Evolutionary conservation across 768 basidiomycete species (phyloP), one percentile per base, ranked within the genome.

Genomic region (button mushroom (Agaricus bisporus)): DNA sequence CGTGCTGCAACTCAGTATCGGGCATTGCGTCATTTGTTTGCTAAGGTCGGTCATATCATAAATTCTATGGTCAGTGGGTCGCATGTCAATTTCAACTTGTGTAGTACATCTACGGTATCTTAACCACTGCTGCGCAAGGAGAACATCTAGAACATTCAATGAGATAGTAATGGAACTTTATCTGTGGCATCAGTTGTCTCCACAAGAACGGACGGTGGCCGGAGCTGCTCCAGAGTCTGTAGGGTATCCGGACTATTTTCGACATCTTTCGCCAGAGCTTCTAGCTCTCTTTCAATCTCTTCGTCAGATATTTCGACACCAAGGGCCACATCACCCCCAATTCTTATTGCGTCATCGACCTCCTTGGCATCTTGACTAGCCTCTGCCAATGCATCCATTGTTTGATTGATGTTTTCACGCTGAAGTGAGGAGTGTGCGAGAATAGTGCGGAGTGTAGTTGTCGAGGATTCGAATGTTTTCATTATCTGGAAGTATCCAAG

Each of bases 361-460:
- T 97, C 94, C 37, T 75, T 75, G 41, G 91, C 90, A 61, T 93
- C 85, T 1, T 85, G 80, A 58, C 90, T 86, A 2, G 87, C 88
- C 56, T 88, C 86, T 0, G 89, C 86, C 60, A 98, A 76, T 8
- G 85, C 86, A 22, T 94, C 90, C 81, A 95, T 85, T 3, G 93
- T 95, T 59, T 81, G 77, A 53, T 95, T 89, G 44, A 98, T 81
- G 47, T 76, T 78, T 14, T 85, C 85, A n/a, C 82, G 78, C 56
- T 86, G 83, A 11, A 98, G 73, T 0, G 83, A 83, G 0, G 94
- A 92, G 59, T 95, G 83, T 7, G 85, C 73, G 1, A 98, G 79
- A 41, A 98, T 82, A 0, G 81, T 69, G 12, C 78, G 79, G 5
- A 98, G 73, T 0, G 94, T 93, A 5, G 78, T 67, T 0, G 91